phyloP scores from a whole-genome alignment of 768 basidiomycete species.

The Boletales sp. region DNA sequence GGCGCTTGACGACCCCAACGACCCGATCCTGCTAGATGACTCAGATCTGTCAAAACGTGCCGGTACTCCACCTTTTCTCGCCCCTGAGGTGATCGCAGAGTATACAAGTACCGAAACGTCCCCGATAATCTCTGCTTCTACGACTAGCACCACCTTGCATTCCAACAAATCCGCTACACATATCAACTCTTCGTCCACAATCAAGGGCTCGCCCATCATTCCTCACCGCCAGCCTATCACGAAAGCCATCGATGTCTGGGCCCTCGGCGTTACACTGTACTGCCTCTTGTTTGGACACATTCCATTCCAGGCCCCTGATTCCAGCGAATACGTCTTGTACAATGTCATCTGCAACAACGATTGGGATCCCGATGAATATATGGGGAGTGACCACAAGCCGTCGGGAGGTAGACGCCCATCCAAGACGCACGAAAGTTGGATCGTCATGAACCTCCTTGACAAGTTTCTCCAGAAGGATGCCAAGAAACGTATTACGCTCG shows the following conservation, averaged over 20 bases:
- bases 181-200: constrained; percentile 28
- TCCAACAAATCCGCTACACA: constrained; percentile 28
- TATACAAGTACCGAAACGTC: constrained; percentile 37
- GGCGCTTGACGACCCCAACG: constrained; percentile 44
- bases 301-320: constrained; percentile 64
- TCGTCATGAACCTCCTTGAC: constrained; percentile 70
- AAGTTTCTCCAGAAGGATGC: constrained; percentile 80
- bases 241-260: constrained; percentile 97
- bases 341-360: constrained; percentile 73
- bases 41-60: constrained; percentile 86
- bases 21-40: constrained; percentile 75
- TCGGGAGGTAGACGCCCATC: constrained; percentile 60
- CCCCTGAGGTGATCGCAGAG: constrained; percentile 89
- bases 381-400: constrained; percentile 67
- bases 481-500: constrained; percentile 67
- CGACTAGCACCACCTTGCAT: constrained; percentile 29
- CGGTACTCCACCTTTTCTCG: constrained; percentile 94
- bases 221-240: constrained; percentile 58
- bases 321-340: constrained; percentile 75
- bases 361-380: constrained; percentile 61
- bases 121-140: constrained; percentile 31
- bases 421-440: constrained; percentile 48
- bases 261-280: constrained; percentile 92
- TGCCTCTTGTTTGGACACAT: constrained; percentile 87
- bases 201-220: constrained; percentile 22